Base-by-base conservation (phyloP, 2,329 filamentous ascomycete genomes). In the Aspergillus awamori region DNA sequence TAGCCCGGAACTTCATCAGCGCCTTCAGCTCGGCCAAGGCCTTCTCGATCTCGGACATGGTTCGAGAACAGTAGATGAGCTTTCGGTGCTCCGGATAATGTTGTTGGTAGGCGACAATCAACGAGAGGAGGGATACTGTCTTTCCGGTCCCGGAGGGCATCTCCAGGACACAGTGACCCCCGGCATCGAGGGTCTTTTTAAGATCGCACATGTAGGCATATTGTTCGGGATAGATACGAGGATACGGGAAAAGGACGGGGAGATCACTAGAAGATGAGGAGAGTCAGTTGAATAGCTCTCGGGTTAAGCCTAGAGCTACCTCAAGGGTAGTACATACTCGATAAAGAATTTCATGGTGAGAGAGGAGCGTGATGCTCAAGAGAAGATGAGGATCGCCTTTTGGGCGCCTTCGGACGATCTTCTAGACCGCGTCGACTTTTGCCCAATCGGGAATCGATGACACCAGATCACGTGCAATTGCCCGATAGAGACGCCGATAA, bases 1-100 rank as follows among this genome's bases (percentile, higher is more conserved):
- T 86, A 5, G 92, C 82, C 15, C 95, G 90, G 73, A 97, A 98
- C 74, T 96, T 96, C 93, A 99, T 99, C 57, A 99, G 80, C 24
- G 88, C 89, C 75, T 95, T 93, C 69, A 99, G 77, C 77, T 99
- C 95, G 8, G 92, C 91, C 56, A 99, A 79, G 0, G 96, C 95
- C 79, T 99, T 99, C 76, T 99, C 95, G 72, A 99, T 99, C 80
- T 99, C 95, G 39, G 95, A 99, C 93, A 99, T 99, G 59, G 95
- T 99, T 81, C 95, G 93, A 65, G 95, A 99, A 82, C 95, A 99
- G 79, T 99, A 99, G 59, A 99, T 97, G 55, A 99, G 87, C 79
- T 99, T 99, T 59, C 96, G 86, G 70, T 95, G 92, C 74, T 97
- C 92, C 3, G 93, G 92, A 71, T 94, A 93, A 74, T 93, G 89